A percentile compares a stretch with the other conserved stretches of the same genome.
phyloP scores from a whole-genome alignment of 2,329 filamentous ascomycete genomes.

The Amesomyces nigricolor region DNA sequence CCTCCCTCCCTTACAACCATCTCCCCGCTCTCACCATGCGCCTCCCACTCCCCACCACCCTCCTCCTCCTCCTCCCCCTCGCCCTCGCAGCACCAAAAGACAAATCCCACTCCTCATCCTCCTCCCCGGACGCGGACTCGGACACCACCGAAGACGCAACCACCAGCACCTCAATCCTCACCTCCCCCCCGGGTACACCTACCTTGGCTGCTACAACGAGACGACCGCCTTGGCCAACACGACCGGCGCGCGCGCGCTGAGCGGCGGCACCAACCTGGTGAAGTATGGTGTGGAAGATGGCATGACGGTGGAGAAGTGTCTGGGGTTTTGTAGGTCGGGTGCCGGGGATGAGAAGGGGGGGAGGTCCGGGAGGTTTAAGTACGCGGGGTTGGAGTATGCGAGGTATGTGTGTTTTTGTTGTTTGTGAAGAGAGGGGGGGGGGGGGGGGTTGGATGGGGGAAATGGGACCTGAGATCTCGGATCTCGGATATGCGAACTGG shows the following conservation, averaged over 20 bases:
- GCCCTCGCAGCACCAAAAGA: background rate
- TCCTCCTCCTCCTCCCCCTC: background rate
- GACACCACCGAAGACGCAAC: background rate
- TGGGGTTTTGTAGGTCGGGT: slow-evolving; percentile 43
- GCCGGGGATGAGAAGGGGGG: slow-evolving; percentile 31
- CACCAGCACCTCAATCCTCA: slow-evolving; percentile 2
- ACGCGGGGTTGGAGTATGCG: slow-evolving; percentile 52
- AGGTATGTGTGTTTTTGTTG: slow-evolving; percentile 29
- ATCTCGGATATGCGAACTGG: too few species aligned
- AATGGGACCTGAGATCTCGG: too few species aligned
- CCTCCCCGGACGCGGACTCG: background rate
- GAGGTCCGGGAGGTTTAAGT: slow-evolving; percentile 26
- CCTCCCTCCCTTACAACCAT: too few species aligned
- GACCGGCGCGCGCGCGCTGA: slow-evolving; percentile 40
- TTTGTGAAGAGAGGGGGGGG: background rate
- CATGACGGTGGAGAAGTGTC: slow-evolving; percentile 49
- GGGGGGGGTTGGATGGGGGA: too few species aligned
- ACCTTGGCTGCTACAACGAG: slow-evolving; percentile 56
- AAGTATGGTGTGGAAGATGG: slow-evolving; percentile 29
- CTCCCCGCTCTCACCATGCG: background rate
- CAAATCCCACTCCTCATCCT: background rate
- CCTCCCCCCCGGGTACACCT: slow-evolving; percentile 35
- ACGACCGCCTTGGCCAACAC: slow-evolving; percentile 42
- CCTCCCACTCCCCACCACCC: background rate
- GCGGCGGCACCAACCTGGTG: slow-evolving; percentile 38